phyloP scores from a whole-genome alignment of 306 rosid genomes.

The Hylodesmum podocarpum region DNA sequence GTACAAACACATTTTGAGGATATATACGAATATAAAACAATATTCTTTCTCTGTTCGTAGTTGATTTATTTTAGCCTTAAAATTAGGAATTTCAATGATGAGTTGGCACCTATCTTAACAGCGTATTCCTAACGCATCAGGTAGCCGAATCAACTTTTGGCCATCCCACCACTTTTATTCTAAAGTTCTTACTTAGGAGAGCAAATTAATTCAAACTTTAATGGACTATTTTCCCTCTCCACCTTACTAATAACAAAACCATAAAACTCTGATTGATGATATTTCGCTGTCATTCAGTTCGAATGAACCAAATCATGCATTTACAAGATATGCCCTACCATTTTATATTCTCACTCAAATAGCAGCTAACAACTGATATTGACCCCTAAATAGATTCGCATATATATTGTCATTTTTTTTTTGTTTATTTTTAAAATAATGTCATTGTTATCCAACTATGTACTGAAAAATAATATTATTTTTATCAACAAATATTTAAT shows the following conservation, averaged over 20 bases:
- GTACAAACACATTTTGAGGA: background rate
- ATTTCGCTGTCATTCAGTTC: slow-evolving; percentile 28
- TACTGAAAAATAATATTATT: too few species aligned
- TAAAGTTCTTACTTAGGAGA: too few species aligned
- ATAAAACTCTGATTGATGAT: background rate
- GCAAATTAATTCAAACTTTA: background rate
- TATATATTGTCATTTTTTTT: background rate
- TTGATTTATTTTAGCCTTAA: background rate
- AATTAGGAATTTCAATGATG: background rate
- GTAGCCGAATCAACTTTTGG: slow-evolving; percentile 35
- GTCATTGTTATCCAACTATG: too few species aligned
- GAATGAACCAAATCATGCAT: slow-evolving; percentile 23
- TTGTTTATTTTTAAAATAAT: too few species aligned
- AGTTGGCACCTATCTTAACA: background rate
- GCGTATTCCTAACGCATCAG: slow-evolving; percentile 44
- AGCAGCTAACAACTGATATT: background rate
- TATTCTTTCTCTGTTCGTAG: background rate
- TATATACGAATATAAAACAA: background rate
- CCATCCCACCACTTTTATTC: background rate
- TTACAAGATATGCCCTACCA: slow-evolving; percentile 29
- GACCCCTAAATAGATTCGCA: slow-evolving; percentile 3
- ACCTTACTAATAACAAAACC: background rate
- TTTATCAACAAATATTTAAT: too few species aligned
- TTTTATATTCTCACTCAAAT: slow-evolving; percentile 2
- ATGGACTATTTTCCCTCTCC: background rate